A percentile compares a stretch with the other conserved stretches of the same genome.
Evolutionary conservation across 73 alveolate species (phyloP).

Genomic region (Diophrys appendiculata): DNA sequence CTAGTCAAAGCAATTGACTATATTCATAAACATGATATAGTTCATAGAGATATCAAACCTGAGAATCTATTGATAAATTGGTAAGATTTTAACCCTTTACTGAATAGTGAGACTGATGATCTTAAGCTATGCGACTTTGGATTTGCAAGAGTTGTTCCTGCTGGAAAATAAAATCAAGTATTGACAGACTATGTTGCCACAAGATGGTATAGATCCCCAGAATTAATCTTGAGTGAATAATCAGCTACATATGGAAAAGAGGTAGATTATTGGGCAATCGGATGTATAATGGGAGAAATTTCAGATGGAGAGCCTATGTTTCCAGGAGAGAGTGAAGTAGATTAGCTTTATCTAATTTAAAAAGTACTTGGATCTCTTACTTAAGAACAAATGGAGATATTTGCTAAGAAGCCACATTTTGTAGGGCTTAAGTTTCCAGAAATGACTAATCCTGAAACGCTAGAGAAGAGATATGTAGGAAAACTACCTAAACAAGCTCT

Average conservation of each 20-base stretch:
- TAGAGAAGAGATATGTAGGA: constrained; percentile 91
- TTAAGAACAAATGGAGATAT: constrained; percentile 80
- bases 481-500: constrained; percentile 79
- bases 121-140: constrained; percentile 88
- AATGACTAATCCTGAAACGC: constrained; percentile 86
- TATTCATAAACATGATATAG: constrained; percentile 64
- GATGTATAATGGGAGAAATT: constrained; percentile 91
- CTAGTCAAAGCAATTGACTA: constrained; percentile 63
- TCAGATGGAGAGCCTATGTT: constrained; percentile 87
- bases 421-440: constrained; percentile 85
- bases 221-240: constrained; percentile 77
- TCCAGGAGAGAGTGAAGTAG: constrained; percentile 89
- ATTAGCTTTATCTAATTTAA: constrained; percentile 66
- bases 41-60: constrained; percentile 89
- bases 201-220: constrained; percentile 91
- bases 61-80: constrained; percentile 71
- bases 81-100: constrained; percentile 13
- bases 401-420: constrained; percentile 76
- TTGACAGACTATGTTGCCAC: constrained; percentile 82
- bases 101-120: constrained; percentile 46
- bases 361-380: constrained; percentile 88
- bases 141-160: constrained; percentile 79
- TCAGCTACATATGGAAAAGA: constrained; percentile 81
- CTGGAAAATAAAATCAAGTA: not conserved
- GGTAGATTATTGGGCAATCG: constrained; percentile 95